Evolutionary conservation across 208 protist genomes (phyloP), one percentile per base, ranked within the genome.

Genomic region (Trypanosoma avium): DNA sequence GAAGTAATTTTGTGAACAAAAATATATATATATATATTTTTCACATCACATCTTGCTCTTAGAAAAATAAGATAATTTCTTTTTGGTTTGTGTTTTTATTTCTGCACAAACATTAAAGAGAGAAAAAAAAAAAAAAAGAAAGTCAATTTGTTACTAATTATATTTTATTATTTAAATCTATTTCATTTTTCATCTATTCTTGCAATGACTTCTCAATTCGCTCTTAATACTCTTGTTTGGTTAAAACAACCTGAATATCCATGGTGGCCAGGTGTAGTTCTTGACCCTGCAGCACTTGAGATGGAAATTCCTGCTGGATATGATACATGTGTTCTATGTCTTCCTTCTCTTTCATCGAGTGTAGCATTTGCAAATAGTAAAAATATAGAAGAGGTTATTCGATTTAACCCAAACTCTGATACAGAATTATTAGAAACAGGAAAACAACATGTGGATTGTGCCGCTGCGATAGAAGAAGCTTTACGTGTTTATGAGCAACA

Each of bases 201-300:
- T 2, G 36, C 30, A 21, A 72, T 74, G 54, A 53, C 70, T 0
- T 26, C 62, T 27, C 29, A n/a, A 19, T 81, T 78, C 55, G 49
- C 66, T 1, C 33, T 85, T 1, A 71, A 83, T 61, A 48, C 77
- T 4, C 77, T 81, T 55, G 88, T 94, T n/a, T 94, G 88, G 88
- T 50, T 92, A 38, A 88, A 92, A 66, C 78, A 86, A 70, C 43
- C 59, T 12, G 85, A 69, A 46, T 89, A 87, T 61, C 88, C 88
- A n/a, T 94, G 88, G 86, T 94, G 88, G 86, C 88, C 88, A 0
- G 82, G 78, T 4, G 54, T 90, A 2, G 77, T 94, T 24, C 19
- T 86, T 0, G 85, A 92, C 66, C 76, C 84, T 2, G 50, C 49
- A 1, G 48, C 48, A 21, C 22, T 68, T 22, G 73, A 65, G 26